Percentiles rank a stretch among this genome's conserved stretches.
phyloP scores from a whole-genome alignment of 2,329 filamentous ascomycete species.

The Scedosporium dehoogii region DNA sequence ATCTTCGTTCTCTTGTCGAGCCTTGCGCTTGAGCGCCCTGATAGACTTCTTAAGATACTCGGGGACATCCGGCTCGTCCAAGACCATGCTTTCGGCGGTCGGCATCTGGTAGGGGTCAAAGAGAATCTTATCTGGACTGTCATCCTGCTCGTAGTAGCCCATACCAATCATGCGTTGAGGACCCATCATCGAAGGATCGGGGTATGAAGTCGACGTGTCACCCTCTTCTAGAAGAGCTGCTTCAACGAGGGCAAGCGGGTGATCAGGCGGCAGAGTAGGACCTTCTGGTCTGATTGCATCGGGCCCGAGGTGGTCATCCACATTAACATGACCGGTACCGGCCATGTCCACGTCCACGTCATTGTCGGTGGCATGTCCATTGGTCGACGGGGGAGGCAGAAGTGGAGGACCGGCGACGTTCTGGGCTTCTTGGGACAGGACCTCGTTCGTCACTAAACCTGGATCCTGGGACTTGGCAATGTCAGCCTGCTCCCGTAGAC shows the following conservation, averaged over 20 bases:
- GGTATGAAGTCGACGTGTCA: slow-evolving; percentile 27
- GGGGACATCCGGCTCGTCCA: slow-evolving; percentile 36
- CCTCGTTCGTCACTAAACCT: slow-evolving; percentile 19
- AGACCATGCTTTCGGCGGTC: slow-evolving; percentile 29
- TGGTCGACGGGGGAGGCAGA: not conserved
- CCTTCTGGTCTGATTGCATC: not conserved
- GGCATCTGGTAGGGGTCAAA: slow-evolving; percentile 50
- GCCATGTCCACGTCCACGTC: not conserved
- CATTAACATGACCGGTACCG: not conserved
- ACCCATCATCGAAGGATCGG: slow-evolving; percentile 36
- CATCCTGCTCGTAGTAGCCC: slow-evolving; percentile 52
- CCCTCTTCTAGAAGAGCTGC: slow-evolving; percentile 14
- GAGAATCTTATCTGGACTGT: slow-evolving; percentile 45
- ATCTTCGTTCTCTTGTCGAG: slow-evolving; percentile 40
- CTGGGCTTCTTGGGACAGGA: slow-evolving; percentile 5
- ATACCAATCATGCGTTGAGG: slow-evolving; percentile 45
- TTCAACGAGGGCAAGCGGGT: slow-evolving; percentile 13
- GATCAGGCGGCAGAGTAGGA: not conserved
- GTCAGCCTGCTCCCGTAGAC: slow-evolving; percentile 44
- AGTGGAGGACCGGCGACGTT: not conserved
- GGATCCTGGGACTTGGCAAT: slow-evolving; percentile 44
- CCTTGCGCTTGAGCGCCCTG: slow-evolving; percentile 41
- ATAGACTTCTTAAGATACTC: slow-evolving; percentile 47
- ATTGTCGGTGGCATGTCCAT: not conserved
- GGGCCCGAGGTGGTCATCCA: not conserved